Base-by-base conservation (phyloP, 1,284 basidiomycete genomes). In the Austropuccinia psidii region DNA sequence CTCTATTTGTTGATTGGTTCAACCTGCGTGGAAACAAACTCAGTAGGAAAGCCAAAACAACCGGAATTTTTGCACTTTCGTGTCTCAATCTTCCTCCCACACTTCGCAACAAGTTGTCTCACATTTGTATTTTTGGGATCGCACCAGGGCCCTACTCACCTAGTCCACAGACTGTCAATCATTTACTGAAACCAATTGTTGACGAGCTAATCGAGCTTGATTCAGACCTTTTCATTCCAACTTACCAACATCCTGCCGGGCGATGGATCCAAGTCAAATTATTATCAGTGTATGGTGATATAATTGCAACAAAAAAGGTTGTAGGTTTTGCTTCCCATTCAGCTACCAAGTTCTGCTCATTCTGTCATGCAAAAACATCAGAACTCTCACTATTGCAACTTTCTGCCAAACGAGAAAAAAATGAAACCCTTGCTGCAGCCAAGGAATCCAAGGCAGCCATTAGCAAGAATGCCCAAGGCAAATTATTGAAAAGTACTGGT, bases 1-100 rank as follows among this genome's bases (percentile, higher is more conserved):
- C 54, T 47, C 31, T 69, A 33, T 69, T 60, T 43, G 50, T 69
- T 49, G 39, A 69, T 24, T 58, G 67, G 67, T 69, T 69, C 41
- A 69, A 69, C 43, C 52, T 43, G 7, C 27, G 43, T 17, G 41
- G 67, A 33, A 69, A 69, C 17, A 69, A 69, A 6, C 41, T 49
- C 17, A 35, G 24, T 11, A 54, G 67, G 4, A 69, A 21, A 8
- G 33, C 19, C 1, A n/a, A 69, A 47, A 45, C 52, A 31, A 31
- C 41, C 3, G 67, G 67, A 7, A 2, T 69, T 5, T 17, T 69
- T 47, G 41, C 67, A 7, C 17, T 69, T 29, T 52, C 27, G 0
- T 69, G 67, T 31, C 52, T 69, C 21, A 69, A 69, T 29, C 54
- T 69, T 31, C 67, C 67, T 7, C 35, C 37, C 4, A 19, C 15